Evolutionary conservation across 2,329 filamentous ascomycete genomes (phyloP), one percentile per base, ranked within the genome.

Genomic region (Lojkania enalia): DNA sequence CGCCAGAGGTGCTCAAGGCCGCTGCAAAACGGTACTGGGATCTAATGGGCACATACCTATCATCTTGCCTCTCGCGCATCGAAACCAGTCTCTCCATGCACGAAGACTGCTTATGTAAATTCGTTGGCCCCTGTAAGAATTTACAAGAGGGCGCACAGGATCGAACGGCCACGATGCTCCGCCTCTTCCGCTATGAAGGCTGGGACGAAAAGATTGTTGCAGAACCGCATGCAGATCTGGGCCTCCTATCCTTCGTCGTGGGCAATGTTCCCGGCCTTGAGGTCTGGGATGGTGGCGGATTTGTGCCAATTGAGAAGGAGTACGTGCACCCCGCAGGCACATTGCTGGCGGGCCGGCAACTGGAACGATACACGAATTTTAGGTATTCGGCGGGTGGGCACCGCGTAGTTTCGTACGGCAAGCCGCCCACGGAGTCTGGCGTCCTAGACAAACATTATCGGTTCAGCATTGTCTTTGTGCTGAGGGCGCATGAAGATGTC

Each of bases 251-350:
- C 20, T 52, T 64, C 1, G 68, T 71, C 0, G 54, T 70, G 1
- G 66, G 67, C 2, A 52, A 69, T 40, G 59, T 66, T 1, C 64
- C 68, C n/a, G 68, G 68, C 1, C 37, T 71, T 1, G 67, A 70
- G 35, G 66, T 69, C 2, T 69, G 64, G 61, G 53, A 64, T 32
- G 61, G 60, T 1, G 54, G 64, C 31, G 61, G 60, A 1, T 70
- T 56, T 51, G 55, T 63, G 14, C 51, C 51, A 2, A 52, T 70
- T 1, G 67, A 70, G 44, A 53, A 54, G 13, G 47, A 53, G 3
- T 67, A 64, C 5, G 42, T 32, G 16, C 48, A 45, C 1, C 55
- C 55, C 0, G 37, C 41, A 7, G 64, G 60, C 3, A 65, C 63
- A 21, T 36, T 70, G 30, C 54, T 67, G 4, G 54, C 48, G 7